Conservation (phyloP, 495 filamentous ascomycete species). For the Hypoxylon lienhwacheense region DNA sequence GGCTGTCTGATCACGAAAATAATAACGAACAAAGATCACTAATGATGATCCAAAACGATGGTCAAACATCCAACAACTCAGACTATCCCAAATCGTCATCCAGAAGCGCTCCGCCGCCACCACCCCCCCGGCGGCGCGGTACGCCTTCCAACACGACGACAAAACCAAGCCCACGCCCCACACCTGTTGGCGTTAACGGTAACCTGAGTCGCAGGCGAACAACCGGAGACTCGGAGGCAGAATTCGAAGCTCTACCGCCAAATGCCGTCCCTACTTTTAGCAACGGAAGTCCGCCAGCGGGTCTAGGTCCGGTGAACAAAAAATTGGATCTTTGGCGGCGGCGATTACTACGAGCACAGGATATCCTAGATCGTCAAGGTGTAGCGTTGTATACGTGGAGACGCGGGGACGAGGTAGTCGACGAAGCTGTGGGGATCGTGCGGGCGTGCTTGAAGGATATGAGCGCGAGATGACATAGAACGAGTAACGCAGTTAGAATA, state of each 20-base stretch:
- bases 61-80: not conserved
- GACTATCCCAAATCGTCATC: not conserved
- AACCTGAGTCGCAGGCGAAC: constrained; percentile 27
- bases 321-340: constrained; percentile 82
- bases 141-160: constrained; percentile 38
- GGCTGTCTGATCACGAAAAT: constrained; percentile 36
- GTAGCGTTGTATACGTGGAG: constrained; percentile 84
- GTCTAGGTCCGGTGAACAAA: constrained; percentile 57
- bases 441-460: constrained; percentile 46
- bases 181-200: not conserved
- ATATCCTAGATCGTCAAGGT: constrained; percentile 65
- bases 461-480: constrained; percentile 34
- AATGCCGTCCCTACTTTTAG: constrained; percentile 11
- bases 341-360: constrained; percentile 74
- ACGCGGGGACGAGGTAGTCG: constrained; percentile 73
- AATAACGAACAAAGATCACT: constrained; percentile 40
- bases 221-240: constrained; percentile 36
- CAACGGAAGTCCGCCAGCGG: constrained; percentile 19
- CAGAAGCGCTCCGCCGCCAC: constrained; percentile 28
- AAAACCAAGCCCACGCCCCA: constrained; percentile 27
- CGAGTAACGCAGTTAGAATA: too few relatives aligned
- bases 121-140: constrained; percentile 47
- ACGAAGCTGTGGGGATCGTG: constrained; percentile 54
- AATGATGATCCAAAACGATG: constrained; percentile 1
- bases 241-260: constrained; percentile 33